These are phyloP conservation scores for Dryas drummondii DNA, from an alignment of 306 rosid genomes.

Conservation along the genomic window DNA sequence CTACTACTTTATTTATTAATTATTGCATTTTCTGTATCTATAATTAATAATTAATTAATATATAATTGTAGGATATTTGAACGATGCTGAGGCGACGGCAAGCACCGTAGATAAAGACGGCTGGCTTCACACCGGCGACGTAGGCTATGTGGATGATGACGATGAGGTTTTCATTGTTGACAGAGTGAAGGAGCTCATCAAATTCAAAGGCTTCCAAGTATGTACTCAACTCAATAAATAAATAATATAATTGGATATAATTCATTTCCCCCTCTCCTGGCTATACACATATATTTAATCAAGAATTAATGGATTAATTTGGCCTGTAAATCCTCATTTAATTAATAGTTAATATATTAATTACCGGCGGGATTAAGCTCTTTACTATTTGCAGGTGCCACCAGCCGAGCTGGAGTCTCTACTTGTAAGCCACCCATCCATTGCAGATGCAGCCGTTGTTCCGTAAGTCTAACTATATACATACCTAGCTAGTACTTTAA, in stretches of 20 bases:
- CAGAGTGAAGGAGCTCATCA: conserved; percentile 85
- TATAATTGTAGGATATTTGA: conserved; percentile 53
- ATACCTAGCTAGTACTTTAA: no score
- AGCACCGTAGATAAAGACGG: conserved; percentile 69
- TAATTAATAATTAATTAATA: no score
- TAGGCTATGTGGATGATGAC: conserved; percentile 75
- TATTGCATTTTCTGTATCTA: no score
- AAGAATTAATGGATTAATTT: no score
- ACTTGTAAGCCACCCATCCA: conserved; percentile 72
- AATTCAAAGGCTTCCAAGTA: conserved; percentile 95
- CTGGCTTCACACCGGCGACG: conserved; percentile 90
- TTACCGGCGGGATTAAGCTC: no score
- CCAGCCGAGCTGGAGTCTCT: conserved; percentile 93
- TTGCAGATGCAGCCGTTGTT: conserved; percentile 88
- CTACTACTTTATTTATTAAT: no score
- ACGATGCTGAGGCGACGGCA: conserved; percentile 60
- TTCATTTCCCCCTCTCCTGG: no score
- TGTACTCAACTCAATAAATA: neutral
- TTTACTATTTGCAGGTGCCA: conserved; percentile 51
- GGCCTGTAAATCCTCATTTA: no score
- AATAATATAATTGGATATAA: no score
- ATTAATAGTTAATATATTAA: no score
- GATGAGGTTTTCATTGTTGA: conserved; percentile 84
- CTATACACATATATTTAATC: no score
- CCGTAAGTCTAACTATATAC: conserved; percentile 53